A percentile compares a stretch with the other conserved stretches of the same genome.
Evolutionary conservation across 768 basidiomycete species (phyloP).

Genomic region (Boletus rubroflammeus): DNA sequence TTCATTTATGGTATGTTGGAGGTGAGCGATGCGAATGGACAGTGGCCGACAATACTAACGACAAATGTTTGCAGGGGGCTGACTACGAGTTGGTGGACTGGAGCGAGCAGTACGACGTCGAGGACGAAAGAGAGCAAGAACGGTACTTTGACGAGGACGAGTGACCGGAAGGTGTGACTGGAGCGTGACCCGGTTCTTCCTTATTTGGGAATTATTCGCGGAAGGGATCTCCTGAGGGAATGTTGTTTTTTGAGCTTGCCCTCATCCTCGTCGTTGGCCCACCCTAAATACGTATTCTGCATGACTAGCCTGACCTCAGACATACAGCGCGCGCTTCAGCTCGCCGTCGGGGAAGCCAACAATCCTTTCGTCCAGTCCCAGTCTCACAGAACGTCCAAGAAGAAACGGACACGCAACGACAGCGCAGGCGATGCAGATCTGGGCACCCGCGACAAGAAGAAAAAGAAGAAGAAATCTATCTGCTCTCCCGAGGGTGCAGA

Average conservation of each 20-base stretch:
- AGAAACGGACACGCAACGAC: slow-evolving; percentile 33
- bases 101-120: slow-evolving; percentile 64
- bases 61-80: slow-evolving; percentile 43
- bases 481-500: slow-evolving; percentile 3
- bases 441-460: slow-evolving; percentile 31
- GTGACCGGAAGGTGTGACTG: slow-evolving; percentile 13
- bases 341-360: slow-evolving; percentile 46
- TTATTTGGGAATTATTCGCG: slow-evolving; percentile 20
- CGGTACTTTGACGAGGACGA: slow-evolving; percentile 71
- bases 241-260: slow-evolving; percentile 33
- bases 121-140: slow-evolving; percentile 62
- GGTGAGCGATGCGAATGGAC: slow-evolving; percentile 37
- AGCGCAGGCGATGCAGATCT: slow-evolving; percentile 9
- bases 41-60: background rate
- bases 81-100: slow-evolving; percentile 74
- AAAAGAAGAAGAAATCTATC: slow-evolving; percentile 28
- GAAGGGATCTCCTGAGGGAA: background rate
- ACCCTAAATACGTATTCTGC: slow-evolving; percentile 35
- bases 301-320: slow-evolving; percentile 39
- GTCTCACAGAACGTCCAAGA: slow-evolving; percentile 26
- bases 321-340: slow-evolving; percentile 49
- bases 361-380: slow-evolving; percentile 33
- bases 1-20: slow-evolving; percentile 77
- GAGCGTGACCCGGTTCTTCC: background rate
- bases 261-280: slow-evolving; percentile 38